These are phyloP conservation scores for Biscogniauxia mediterranea DNA, from an alignment of 2,329 filamentous ascomycete species.

Conservation along the genomic window DNA sequence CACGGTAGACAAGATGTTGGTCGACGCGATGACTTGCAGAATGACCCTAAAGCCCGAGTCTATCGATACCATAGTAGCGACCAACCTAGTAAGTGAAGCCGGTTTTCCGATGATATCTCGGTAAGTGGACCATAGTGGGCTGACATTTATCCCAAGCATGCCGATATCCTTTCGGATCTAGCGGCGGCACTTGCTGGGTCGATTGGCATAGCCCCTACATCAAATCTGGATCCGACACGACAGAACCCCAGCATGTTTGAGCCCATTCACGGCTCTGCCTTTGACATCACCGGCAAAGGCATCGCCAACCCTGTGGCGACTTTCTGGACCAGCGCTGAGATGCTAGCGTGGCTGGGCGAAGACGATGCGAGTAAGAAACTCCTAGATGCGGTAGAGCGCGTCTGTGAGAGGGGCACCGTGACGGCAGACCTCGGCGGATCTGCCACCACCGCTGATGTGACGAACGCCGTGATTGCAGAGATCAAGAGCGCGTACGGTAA, in stretches of 20 bases:
- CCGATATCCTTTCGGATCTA: slow-evolving; percentile 67
- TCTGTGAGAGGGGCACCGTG: slow-evolving; percentile 50
- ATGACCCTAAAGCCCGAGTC: slow-evolving; percentile 61
- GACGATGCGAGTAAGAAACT: slow-evolving; percentile 47
- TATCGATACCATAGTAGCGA: slow-evolving; percentile 63
- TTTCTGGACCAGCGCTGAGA: slow-evolving; percentile 58
- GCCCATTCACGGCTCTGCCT: slow-evolving; percentile 58
- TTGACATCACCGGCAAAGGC: slow-evolving; percentile 57
- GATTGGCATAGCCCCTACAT: slow-evolving; percentile 70
- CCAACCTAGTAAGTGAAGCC: slow-evolving; percentile 45
- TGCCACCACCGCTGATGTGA: slow-evolving; percentile 37
- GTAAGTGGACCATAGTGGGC: neutral
- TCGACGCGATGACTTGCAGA: slow-evolving; percentile 64
- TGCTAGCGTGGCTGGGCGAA: slow-evolving; percentile 57
- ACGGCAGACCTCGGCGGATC: slow-evolving; percentile 54
- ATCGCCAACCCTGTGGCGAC: slow-evolving; percentile 57
- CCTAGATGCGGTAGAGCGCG: slow-evolving; percentile 51
- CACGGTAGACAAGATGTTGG: slow-evolving; percentile 62
- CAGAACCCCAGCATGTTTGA: slow-evolving; percentile 59
- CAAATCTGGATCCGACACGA: slow-evolving; percentile 61
- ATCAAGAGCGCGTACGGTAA: slow-evolving; percentile 6
- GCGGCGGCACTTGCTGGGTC: slow-evolving; percentile 68
- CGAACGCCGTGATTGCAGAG: slow-evolving; percentile 31
- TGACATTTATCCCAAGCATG: slow-evolving; percentile 35
- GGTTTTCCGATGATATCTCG: slow-evolving; percentile 10